These are phyloP conservation scores for Corymbia maculata DNA, from an alignment of 345 rosid genomes.

Conservation along the genomic window DNA sequence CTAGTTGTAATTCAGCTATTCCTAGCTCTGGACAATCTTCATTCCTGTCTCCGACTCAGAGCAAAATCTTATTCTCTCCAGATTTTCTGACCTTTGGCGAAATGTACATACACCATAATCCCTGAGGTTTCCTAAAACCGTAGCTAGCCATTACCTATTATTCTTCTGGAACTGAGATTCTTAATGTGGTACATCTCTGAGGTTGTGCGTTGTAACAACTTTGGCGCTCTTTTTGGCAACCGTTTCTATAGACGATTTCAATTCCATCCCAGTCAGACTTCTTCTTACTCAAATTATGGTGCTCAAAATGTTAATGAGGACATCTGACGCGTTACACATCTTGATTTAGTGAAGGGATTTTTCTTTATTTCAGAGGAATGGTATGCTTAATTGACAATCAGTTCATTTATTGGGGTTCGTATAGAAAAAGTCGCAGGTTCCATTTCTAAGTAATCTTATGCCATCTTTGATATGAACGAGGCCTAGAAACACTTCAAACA, in stretches of 20 bases:
- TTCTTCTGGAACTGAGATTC: neutral
- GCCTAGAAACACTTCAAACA: too few relatives aligned
- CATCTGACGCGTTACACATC: neutral
- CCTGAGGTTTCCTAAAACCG: neutral
- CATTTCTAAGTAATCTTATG: too few relatives aligned
- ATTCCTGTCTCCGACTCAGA: neutral
- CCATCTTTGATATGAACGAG: too few relatives aligned
- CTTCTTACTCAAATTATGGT: neutral
- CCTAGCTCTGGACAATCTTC: neutral
- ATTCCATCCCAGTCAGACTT: accelerated
- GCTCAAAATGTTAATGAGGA: neutral
- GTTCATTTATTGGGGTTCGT: neutral
- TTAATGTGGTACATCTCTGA: neutral
- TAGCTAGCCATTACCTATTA: neutral
- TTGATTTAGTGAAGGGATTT: neutral
- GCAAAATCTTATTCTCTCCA: neutral
- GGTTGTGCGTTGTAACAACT: too few relatives aligned
- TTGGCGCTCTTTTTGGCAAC: neutral
- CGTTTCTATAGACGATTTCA: neutral
- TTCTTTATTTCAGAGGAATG: neutral
- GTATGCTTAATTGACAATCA: neutral
- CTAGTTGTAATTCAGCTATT: neutral
- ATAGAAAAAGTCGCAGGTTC: too few relatives aligned
- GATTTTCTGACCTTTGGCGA: neutral
- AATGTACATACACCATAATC: neutral